Conservation (phyloP, 257 asterid species). For the Solanum ossicruentum region DNA sequence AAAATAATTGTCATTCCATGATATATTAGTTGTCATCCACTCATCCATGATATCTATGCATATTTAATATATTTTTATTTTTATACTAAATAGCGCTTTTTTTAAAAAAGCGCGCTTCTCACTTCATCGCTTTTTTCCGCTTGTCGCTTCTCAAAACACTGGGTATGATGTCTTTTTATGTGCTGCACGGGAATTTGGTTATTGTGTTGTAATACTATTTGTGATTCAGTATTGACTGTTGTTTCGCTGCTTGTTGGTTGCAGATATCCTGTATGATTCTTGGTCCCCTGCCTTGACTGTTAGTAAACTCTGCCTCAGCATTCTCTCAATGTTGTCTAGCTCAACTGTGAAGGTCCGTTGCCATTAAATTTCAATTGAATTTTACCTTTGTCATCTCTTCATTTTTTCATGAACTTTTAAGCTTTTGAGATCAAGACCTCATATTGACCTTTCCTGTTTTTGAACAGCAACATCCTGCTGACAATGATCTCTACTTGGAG, state of each 20-base stretch:
- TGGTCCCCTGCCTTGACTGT: conserved; percentile 99
- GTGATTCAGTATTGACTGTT: neutral
- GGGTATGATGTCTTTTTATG: neutral
- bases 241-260: neutral
- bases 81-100: no score
- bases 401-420: neutral
- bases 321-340: conserved; percentile 97
- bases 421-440: neutral
- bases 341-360: conserved; percentile 66
- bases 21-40: neutral
- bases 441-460: neutral
- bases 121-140: no score
- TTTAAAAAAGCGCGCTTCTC: no score
- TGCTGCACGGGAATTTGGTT: neutral
- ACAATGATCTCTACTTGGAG: conserved; percentile 95
- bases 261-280: conserved; percentile 91
- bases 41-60: no score
- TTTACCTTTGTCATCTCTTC: neutral
- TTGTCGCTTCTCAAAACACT: no score
- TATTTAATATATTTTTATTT: no score
- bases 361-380: neutral
- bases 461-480: conserved; percentile 89
- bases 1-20: neutral
- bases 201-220: neutral
- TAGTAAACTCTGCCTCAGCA: conserved; percentile 92